These are phyloP conservation scores for Sporodiniella umbellata DNA, from an alignment of 371 early-diverging fungal species.

Conservation along the genomic window DNA sequence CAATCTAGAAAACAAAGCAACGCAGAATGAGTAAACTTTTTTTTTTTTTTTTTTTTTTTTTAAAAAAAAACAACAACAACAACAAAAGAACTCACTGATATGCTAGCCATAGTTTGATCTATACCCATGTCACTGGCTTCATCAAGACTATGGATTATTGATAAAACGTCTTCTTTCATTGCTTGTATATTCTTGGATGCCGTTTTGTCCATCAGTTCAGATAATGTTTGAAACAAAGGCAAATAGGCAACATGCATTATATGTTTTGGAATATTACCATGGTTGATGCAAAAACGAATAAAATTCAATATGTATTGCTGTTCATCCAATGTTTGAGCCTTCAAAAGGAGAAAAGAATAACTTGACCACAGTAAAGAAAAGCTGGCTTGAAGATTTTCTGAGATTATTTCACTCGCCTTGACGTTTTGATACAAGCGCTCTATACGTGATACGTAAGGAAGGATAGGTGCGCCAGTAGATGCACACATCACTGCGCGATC, in stretches of 20 bases:
- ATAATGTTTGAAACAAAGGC: conserved; percentile 52
- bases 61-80: not conserved
- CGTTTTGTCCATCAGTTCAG: conserved; percentile 29
- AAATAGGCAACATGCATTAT: conserved; percentile 37
- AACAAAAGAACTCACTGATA: not conserved
- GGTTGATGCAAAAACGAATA: conserved; percentile 11
- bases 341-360: conserved; percentile 40
- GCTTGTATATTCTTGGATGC: not conserved
- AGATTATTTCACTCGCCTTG: not conserved
- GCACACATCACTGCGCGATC: conserved; percentile 4
- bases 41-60: too few species aligned
- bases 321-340: conserved; percentile 46
- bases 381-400: not conserved
- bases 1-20: too few species aligned
- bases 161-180: not conserved
- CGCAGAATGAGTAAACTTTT: too few species aligned
- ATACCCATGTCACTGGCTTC: not conserved
- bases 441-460: conserved; percentile 7
- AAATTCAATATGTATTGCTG: conserved; percentile 34
- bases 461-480: not conserved
- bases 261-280: not conserved
- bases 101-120: not conserved
- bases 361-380: conserved; percentile 29
- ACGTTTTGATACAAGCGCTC: not conserved
- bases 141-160: conserved; percentile 2